Conservation (phyloP, 2,329 filamentous ascomycete genomes). For the Talaromyces rugulosus region DNA sequence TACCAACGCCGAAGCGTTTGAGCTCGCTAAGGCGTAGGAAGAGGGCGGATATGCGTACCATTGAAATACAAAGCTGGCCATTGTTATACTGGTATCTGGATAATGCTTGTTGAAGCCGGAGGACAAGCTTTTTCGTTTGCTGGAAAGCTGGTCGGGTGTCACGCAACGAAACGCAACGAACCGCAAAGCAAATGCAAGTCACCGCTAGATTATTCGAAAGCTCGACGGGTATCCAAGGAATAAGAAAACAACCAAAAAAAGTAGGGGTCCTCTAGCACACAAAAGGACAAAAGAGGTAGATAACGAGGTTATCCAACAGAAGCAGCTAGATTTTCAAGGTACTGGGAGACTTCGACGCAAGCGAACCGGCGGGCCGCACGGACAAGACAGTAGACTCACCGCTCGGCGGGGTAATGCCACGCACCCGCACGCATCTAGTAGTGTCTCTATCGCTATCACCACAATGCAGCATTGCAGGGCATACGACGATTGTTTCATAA, state of each 20-base stretch:
- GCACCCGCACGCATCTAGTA: background rate
- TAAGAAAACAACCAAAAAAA: background rate
- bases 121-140: background rate
- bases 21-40: background rate
- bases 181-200: background rate
- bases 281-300: background rate
- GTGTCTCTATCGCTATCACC: background rate
- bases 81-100: slow-evolving; percentile 10
- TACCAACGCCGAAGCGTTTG: background rate
- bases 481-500: too few relatives aligned
- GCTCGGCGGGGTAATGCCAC: background rate
- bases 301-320: background rate
- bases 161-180: background rate
- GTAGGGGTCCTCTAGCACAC: background rate
- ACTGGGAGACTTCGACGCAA: slow-evolving; percentile 19
- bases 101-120: background rate
- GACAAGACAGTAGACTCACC: slow-evolving; percentile 3
- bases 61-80: slow-evolving; percentile 35
- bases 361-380: slow-evolving; percentile 24
- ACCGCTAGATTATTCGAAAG: background rate
- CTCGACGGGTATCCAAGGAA: background rate
- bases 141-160: background rate
- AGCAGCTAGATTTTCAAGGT: background rate
- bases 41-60: slow-evolving; percentile 26
- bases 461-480: background rate